Conservation (phyloP, 2,329 filamentous ascomycete genomes). For the Colletotrichum incanum region DNA sequence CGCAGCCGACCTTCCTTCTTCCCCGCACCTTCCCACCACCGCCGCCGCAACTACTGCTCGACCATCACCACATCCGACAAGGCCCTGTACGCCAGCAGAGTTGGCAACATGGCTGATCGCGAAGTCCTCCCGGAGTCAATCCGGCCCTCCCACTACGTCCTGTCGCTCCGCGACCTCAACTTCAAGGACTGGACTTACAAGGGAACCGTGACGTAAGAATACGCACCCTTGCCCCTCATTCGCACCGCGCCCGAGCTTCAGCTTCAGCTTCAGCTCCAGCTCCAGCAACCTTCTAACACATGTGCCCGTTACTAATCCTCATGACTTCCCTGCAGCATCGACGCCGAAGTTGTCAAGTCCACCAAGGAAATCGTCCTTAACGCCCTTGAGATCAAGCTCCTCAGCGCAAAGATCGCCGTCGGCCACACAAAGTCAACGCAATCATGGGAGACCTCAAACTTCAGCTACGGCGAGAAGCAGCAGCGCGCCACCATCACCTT, state of each 20-base stretch:
- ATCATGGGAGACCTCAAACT: constrained; percentile 73
- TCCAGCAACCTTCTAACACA: not conserved
- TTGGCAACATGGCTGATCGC: constrained; percentile 68
- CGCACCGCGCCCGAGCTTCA: constrained; percentile 11
- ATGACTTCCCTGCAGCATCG: constrained; percentile 69
- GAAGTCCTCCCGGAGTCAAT: constrained; percentile 76
- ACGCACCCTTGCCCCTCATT: constrained; percentile 26
- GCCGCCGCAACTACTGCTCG: constrained; percentile 44
- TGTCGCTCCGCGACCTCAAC: constrained; percentile 87
- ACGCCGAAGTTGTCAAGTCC: constrained; percentile 78
- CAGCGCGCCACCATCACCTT: constrained; percentile 89
- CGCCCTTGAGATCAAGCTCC: constrained; percentile 85
- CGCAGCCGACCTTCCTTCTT: constrained; percentile 26
- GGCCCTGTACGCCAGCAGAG: constrained; percentile 46
- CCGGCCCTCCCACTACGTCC: constrained; percentile 88
- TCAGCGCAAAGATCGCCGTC: constrained; percentile 73
- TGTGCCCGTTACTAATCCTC: not conserved
- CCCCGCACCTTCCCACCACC: constrained; percentile 22
- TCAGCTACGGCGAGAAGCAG: constrained; percentile 86
- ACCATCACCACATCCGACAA: constrained; percentile 47
- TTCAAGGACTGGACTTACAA: constrained; percentile 84
- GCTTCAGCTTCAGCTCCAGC: no score
- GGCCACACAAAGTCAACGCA: constrained; percentile 72
- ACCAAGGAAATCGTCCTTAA: constrained; percentile 88
- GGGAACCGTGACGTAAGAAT: constrained; percentile 77